Evolutionary conservation across 1,139 yeast species (phyloP), one percentile per base, ranked within the genome.

Genomic region (Hyphopichia wangnamkhiaoensis): DNA sequence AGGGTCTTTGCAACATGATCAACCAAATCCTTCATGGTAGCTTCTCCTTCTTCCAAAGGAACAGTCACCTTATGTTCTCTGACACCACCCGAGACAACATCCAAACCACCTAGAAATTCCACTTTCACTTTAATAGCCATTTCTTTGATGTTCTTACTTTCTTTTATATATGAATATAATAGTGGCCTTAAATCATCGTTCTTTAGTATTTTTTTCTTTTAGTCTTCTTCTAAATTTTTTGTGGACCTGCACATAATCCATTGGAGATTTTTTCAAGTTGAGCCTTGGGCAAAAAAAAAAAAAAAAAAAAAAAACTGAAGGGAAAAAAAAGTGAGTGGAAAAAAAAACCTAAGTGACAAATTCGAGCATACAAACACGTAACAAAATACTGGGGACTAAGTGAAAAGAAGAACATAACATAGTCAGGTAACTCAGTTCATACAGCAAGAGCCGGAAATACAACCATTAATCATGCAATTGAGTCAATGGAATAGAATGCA

Each of bases 31-130:
- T 67, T 68, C 53, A 83, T 68, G 4, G 81, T 76, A 5, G 74
- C 73, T 20, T 67, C 71, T 5, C 75, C 75, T 50, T 70, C 73
- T 37, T 67, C 63, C 13, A 54, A 47, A 19, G 68, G 63, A 29
- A 79, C 49, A 1, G 59, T 59, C 21, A 80, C 57, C 47, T 69
- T 67, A 47, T 77, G 76, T 37, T 72, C 73, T 46, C 81, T 65
- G 32, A 74, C 69, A 37, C 76, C 72, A 37, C 65, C 67, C 40
- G 87, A 83, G 14, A 84, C 75, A 39, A 76, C 79, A 54, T 85
- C 93, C 31, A 85, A 65, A 0, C 94, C 94, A 16, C 94, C 94
- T 44, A 74, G 51, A 48, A 74, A 74, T 46, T 74, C 79, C 1
- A 73, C 71, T 44, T 63, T 71, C 4, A 72, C 56, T 37, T 60